Evolutionary conservation across 306 rosid species (phyloP).

Genomic region (Hippophae gyantsensis): DNA sequence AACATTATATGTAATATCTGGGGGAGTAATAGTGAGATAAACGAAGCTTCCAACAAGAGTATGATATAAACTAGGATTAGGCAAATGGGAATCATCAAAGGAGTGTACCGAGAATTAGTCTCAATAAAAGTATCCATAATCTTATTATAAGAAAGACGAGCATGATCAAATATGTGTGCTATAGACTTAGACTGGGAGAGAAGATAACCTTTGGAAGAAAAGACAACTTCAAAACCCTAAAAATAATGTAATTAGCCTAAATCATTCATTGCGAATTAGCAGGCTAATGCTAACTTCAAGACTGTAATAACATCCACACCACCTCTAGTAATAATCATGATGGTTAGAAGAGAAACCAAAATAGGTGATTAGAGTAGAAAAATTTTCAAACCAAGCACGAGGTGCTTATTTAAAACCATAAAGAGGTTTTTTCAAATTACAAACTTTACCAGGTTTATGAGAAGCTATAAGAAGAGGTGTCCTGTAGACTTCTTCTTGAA

Average conservation of each 20-base stretch:
- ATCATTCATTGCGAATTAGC: no score
- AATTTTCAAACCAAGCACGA: background rate
- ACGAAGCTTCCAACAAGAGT: background rate
- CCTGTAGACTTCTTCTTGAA: background rate
- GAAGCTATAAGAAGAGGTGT: background rate
- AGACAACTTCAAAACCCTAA: no score
- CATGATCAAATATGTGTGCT: no score
- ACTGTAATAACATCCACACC: background rate
- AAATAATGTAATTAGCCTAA: no score
- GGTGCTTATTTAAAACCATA: background rate
- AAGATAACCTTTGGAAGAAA: no score
- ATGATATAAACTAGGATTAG: background rate
- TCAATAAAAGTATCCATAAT: background rate
- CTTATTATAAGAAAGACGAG: background rate
- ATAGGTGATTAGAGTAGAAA: background rate
- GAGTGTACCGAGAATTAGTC: background rate
- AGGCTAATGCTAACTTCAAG: background rate
- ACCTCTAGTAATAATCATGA: background rate
- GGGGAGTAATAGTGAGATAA: background rate
- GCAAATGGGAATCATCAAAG: background rate
- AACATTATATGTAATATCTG: background rate
- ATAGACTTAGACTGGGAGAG: no score
- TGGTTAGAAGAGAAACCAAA: background rate
- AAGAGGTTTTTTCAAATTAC: background rate
- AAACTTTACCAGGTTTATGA: background rate